A percentile compares a stretch with the other conserved stretches of the same genome.
Conservation (phyloP, 2,329 filamentous ascomycete genomes). For the Beauveria sp. region DNA sequence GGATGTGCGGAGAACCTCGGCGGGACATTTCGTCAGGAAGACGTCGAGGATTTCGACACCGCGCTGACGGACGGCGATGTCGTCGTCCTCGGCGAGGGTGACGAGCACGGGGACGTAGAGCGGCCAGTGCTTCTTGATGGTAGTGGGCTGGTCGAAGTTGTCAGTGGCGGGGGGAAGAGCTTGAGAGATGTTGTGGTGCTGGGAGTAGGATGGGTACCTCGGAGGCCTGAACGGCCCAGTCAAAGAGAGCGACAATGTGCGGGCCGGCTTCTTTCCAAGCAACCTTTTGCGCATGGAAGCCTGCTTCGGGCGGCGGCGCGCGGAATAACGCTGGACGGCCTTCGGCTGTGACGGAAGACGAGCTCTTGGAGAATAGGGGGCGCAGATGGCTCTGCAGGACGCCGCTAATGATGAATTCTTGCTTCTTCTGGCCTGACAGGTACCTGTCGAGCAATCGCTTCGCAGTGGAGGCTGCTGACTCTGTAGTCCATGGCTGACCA, state of each 20-base stretch:
- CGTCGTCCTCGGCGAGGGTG: conserved; percentile 58
- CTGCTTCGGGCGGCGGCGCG: background rate
- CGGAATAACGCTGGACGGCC: conserved; percentile 23
- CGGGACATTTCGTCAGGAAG: conserved; percentile 49
- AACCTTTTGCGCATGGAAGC: conserved; percentile 7
- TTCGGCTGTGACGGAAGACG: conserved; percentile 29
- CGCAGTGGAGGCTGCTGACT: conserved; percentile 23
- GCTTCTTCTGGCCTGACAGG: conserved; percentile 14
- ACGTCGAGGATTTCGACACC: conserved; percentile 47
- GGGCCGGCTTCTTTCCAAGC: conserved; percentile 19
- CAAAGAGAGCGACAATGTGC: conserved; percentile 19
- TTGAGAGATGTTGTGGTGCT: background rate
- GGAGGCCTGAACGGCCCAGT: conserved; percentile 49
- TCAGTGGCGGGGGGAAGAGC: background rate
- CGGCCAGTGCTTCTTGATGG: conserved; percentile 47
- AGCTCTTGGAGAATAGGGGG: conserved; percentile 56
- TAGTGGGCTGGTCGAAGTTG: background rate
- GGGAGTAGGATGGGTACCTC: conserved; percentile 30
- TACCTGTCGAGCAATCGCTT: conserved; percentile 23
- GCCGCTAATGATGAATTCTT: conserved; percentile 41
- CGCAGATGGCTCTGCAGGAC: conserved; percentile 58
- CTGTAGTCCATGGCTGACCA: conserved; percentile 32
- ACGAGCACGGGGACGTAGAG: conserved; percentile 63
- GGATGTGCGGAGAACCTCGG: conserved; percentile 47
- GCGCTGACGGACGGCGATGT: conserved; percentile 41